A percentile compares a stretch with the other conserved stretches of the same genome.
Evolutionary conservation across 2,329 filamentous ascomycete species (phyloP).

Genomic region (Xylaria sp.): DNA sequence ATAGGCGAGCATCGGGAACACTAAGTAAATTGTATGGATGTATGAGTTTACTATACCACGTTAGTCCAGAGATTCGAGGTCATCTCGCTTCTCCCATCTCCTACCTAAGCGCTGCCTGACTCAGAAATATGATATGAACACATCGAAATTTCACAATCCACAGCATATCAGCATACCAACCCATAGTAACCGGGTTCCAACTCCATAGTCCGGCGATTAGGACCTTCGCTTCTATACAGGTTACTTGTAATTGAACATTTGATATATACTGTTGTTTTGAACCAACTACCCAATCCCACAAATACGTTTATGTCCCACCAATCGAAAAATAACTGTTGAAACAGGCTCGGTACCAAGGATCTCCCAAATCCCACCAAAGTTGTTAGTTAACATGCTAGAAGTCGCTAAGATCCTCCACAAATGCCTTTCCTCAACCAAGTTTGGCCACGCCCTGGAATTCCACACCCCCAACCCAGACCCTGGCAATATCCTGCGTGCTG

Average conservation of each 20-base stretch:
- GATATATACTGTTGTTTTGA: neutral
- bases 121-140: too few species aligned
- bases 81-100: too few species aligned
- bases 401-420: neutral
- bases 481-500: constrained; percentile 42
- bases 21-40: too few species aligned
- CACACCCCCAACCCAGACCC: constrained; percentile 44
- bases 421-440: neutral
- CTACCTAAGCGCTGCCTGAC: too few species aligned
- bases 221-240: too few species aligned
- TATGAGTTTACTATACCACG: too few species aligned
- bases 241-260: too few species aligned
- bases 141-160: too few species aligned
- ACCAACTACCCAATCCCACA: neutral
- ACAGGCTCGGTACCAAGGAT: neutral
- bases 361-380: neutral
- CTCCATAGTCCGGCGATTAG: too few species aligned
- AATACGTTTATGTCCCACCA: neutral
- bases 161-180: too few species aligned
- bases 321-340: neutral
- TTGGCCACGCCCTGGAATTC: constrained; percentile 28
- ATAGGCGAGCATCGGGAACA: neutral
- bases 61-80: too few species aligned
- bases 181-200: too few species aligned
- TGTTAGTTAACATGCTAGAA: neutral